Evolutionary conservation across 2,329 filamentous ascomycete genomes (phyloP), one percentile per base, ranked within the genome.

Genomic region (Talaromyces islandicus): DNA sequence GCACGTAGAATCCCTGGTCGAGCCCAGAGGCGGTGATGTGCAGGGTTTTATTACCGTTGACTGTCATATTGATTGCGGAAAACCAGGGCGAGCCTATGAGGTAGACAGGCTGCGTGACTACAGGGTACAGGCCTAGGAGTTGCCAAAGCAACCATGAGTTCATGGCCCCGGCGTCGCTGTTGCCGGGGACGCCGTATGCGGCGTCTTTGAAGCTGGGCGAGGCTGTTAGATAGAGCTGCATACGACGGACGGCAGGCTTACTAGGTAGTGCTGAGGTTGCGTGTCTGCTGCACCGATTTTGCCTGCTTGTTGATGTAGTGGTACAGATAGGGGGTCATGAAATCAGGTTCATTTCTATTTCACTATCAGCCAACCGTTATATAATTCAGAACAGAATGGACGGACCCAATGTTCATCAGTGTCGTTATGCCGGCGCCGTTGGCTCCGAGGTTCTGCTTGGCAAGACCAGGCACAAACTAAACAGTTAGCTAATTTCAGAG

Each of bases 311-410:
- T 83, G 60, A 84, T 83, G 70, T 84, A 90, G 72, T 88, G 86
- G 78, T 87, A 90, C 4, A 90, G 78, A 70, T 86, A 90, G 0
- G 87, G 87, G 0, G 83, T 85, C 0, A 81, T 82, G 71, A 90
- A 90, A 66, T 81, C 82, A 0, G 86, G 86, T 71, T 89, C 84
- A 68, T 89, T 89, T 27, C 85, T 86, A 1, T 81, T 83, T 32
- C 19, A 29, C 27, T 7, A 48, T 38, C 12, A 25, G 38, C 10
- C 7, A 46, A 14, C 14, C 11, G 17, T 24, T 4, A 25, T 19
- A 3, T 19, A 17, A 24, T 17, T 14, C 2, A 38, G 32, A 30
- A 51, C 24, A 14, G 12, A 7, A 11, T 38, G 19, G 35, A 60
- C 59, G 3, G 60, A 69, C 69, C 70, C 68, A 14, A 70, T 69